Evolutionary conservation across 768 basidiomycete genomes (phyloP).

Genomic region (Lentinula raphanica): DNA sequence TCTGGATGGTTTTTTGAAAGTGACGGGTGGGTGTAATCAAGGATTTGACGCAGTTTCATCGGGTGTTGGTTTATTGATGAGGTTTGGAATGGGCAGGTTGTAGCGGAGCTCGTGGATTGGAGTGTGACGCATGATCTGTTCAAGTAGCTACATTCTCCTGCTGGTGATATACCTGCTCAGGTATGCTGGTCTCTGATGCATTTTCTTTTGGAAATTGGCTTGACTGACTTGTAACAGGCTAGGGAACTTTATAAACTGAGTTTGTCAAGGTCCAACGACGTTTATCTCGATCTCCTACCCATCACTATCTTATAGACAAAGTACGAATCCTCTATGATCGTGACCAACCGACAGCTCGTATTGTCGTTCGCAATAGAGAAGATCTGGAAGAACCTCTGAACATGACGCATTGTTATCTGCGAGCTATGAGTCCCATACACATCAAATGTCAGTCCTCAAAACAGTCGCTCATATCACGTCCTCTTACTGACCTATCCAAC

Average conservation of each 20-base stretch:
- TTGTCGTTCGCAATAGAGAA: constrained; percentile 55
- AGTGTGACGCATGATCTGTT: constrained; percentile 67
- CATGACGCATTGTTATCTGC: constrained; percentile 79
- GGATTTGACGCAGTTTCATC: constrained; percentile 78
- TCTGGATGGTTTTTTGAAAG: constrained; percentile 63
- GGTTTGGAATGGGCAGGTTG: constrained; percentile 71
- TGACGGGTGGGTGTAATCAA: constrained; percentile 67
- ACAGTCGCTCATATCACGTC: not conserved
- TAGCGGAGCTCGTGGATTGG: constrained; percentile 80
- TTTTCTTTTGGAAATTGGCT: not conserved
- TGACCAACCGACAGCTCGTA: constrained; percentile 63
- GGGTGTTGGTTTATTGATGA: constrained; percentile 77
- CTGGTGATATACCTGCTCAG: constrained; percentile 64
- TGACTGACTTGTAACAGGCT: constrained; percentile 37
- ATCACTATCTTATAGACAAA: constrained; percentile 43
- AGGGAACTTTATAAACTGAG: constrained; percentile 65
- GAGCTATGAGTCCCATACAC: constrained; percentile 88
- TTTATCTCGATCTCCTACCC: not conserved
- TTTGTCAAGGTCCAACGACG: constrained; percentile 21
- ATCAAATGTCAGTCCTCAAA: constrained; percentile 59
- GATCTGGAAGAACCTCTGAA: constrained; percentile 72
- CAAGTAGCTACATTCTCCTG: constrained; percentile 67
- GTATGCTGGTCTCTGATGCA: constrained; percentile 29
- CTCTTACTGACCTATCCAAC: not conserved
- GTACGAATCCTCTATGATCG: constrained; percentile 75